Evolutionary conservation across 345 rosid species (phyloP), one percentile per base, ranked within the genome.

Genomic region (Noccaea caerulescens): DNA sequence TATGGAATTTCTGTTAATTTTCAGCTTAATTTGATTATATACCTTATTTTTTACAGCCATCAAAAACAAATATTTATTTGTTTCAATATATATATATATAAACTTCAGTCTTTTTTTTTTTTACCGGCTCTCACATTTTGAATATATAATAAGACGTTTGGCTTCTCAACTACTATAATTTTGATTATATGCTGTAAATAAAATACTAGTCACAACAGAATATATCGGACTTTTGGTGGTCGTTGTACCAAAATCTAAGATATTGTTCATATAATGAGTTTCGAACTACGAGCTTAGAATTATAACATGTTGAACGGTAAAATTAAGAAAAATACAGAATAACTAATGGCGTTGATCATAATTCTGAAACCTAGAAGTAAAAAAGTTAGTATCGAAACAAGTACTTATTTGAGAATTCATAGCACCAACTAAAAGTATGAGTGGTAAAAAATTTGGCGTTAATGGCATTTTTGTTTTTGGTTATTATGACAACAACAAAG

Each of bases 1-100:
- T 93, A 16, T 93, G 98, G 98, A 90, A 83, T 76, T 93, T 93
- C 78, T 79, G 86, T 74, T 83, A 81, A 83, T 55, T 69, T n/a
- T 61, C 30, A 27, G 11, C 51, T 65, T 43, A 41, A 30, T 18
- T 47, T 3, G n/a, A 42, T 33, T 13, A 49, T 50, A 50, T 46
- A 38, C 54, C 6, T 47, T 73, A 66, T 73, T 66, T 61, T 25
- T 12, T 66, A 13, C 70, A 38, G 23, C 13, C 38, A 23, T 51
- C 14, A 52, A 38, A 45, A 64, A 10, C 46, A 49, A 34, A 63
- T 33, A 37, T 33, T 43, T 34, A 6, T 64, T 56, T 64, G 25
- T 64, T 72, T 46, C 52, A 45, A 36, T 64, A 70, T 55, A 58
- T 20, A 20, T 20, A 20, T 20, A 20, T n/a, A 58, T 36, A 70